Base-by-base conservation (phyloP, 179 eudicot species). In the Vitellaria paradoxa region DNA sequence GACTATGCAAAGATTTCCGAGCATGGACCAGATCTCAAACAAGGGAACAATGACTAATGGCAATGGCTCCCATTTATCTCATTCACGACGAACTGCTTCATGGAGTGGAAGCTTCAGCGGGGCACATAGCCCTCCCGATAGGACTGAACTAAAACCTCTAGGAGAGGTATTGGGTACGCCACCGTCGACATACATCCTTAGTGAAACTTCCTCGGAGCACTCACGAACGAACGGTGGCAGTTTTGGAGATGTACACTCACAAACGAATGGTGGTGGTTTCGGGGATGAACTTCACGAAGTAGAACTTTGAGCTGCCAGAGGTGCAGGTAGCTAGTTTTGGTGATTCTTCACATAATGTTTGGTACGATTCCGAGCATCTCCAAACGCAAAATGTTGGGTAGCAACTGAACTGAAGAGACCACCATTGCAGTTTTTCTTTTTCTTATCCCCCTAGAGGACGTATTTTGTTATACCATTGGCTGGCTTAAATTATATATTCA, bases 211-310 rank as follows among this genome's bases (percentile, higher is more conserved):
- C 24, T 60, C 49, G 5, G 57, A 4, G 3, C 61, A 46, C 17
- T 49, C 63, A 11, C 59, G 21, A 3, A 21, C 7, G 45, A 75
- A 63, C 21, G 59, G 56, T 75, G 77, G 87, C 78, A 81, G 79
- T 79, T 82, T 80, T 63, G 89, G 89, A 65, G 93, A 91, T 11
- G 57, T 4, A 3, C 60, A 46, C 24, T 47, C 64, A 12, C 59
- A 42, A 3, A 14, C 7, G 59, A 75, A 64, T 46, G 46, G 57
- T 75, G 77, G 88, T 77, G 80, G 79, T 78, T 82, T 80, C 59
- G 89, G 89, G 68, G 92, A 91, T 59, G 94, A 92, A 49, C 89
- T 90, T 46, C 92, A 92, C n/a, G 97, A 92, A 82, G 97, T 92
- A 45, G 90, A 92, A 76, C 90, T 90, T 45, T 92, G 80, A 86